Percentiles rank a stretch among this genome's conserved stretches.
These are phyloP conservation scores for Fusarium virguliforme DNA, from an alignment of 2,329 filamentous ascomycete genomes.

Conservation along the genomic window DNA sequence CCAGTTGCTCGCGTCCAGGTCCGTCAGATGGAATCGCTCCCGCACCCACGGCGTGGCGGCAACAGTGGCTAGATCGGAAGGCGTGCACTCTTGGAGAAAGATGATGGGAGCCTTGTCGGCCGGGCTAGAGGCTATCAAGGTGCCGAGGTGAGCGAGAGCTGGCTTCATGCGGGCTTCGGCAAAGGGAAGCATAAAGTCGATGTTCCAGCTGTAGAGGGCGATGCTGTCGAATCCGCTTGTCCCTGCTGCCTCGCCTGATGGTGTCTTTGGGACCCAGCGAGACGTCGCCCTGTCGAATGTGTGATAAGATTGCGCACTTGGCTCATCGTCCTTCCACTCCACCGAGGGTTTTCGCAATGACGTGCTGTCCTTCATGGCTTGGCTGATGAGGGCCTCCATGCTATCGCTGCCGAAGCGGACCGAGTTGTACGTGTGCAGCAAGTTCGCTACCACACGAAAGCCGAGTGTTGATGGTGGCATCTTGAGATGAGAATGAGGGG, in stretches of 20 bases:
- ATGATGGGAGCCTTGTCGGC: conserved; percentile 57
- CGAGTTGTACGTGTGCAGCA: conserved; percentile 29
- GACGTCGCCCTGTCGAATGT: conserved; percentile 27
- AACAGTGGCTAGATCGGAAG: conserved; percentile 63
- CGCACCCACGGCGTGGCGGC: conserved; percentile 64
- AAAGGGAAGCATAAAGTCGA: conserved; percentile 57
- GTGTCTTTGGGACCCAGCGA: conserved; percentile 29
- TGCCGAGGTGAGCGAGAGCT: conserved; percentile 52
- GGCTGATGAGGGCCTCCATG: conserved; percentile 32
- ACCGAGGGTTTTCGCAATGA: conserved; percentile 28
- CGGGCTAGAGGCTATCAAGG: conserved; percentile 18
- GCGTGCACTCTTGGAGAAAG: conserved; percentile 69
- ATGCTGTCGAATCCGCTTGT: conserved; percentile 46
- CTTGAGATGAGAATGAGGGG: conserved; percentile 2
- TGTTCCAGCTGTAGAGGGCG: conserved; percentile 56
- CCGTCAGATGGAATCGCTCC: conserved; percentile 64
- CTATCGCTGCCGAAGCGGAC: conserved; percentile 29
- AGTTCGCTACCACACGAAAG: conserved; percentile 25
- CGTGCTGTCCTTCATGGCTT: conserved; percentile 37
- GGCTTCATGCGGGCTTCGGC: conserved; percentile 53
- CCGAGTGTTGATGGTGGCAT: conserved; percentile 26
- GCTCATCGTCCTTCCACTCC: conserved; percentile 36
- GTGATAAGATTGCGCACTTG: conserved; percentile 29
- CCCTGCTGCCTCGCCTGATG: background rate
- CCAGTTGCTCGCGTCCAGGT: conserved; percentile 63